Percentiles rank a stretch among this genome's conserved stretches.
Conservation (phyloP, 108 stramenopile genomes). For the Craspedostauros australis region DNA sequence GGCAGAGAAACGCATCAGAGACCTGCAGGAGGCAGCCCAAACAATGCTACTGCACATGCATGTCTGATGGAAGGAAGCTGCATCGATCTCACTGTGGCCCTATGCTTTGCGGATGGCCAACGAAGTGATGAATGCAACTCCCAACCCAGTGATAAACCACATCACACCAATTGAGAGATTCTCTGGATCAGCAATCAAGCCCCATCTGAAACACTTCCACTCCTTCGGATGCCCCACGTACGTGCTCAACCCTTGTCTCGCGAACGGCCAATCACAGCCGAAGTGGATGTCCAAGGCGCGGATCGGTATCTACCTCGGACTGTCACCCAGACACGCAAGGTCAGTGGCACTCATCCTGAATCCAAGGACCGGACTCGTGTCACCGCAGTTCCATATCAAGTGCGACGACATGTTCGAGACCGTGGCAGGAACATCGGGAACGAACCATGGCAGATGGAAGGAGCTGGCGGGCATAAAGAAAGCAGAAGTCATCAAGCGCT, state of each 20-base stretch:
- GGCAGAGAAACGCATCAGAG: slow-evolving; percentile 29
- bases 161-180: slow-evolving; percentile 3
- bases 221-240: slow-evolving; percentile 19
- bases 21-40: slow-evolving; percentile 24
- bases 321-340: slow-evolving; percentile 18
- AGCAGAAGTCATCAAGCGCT: too few species aligned
- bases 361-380: slow-evolving; percentile 15
- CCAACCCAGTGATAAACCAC: not conserved
- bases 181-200: not conserved
- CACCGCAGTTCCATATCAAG: slow-evolving; percentile 29
- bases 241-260: too few species aligned
- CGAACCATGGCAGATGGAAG: too few species aligned
- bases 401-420: slow-evolving; percentile 16
- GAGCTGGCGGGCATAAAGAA: too few species aligned
- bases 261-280: too few species aligned
- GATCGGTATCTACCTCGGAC: slow-evolving; percentile 27
- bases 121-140: slow-evolving; percentile 7
- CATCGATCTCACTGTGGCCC: slow-evolving; percentile 29
- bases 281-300: slow-evolving; percentile 26
- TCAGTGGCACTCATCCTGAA: slow-evolving; percentile 27
- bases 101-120: slow-evolving; percentile 15
- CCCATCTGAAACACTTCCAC: slow-evolving; percentile 3
- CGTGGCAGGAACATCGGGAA: too few species aligned
- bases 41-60: slow-evolving; percentile 25
- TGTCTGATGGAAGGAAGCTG: slow-evolving; percentile 17